A percentile compares a stretch with the other conserved stretches of the same genome.
Evolutionary conservation across 192 early-diverging fungal species (phyloP).

Genomic region (Coemansia sp.): DNA sequence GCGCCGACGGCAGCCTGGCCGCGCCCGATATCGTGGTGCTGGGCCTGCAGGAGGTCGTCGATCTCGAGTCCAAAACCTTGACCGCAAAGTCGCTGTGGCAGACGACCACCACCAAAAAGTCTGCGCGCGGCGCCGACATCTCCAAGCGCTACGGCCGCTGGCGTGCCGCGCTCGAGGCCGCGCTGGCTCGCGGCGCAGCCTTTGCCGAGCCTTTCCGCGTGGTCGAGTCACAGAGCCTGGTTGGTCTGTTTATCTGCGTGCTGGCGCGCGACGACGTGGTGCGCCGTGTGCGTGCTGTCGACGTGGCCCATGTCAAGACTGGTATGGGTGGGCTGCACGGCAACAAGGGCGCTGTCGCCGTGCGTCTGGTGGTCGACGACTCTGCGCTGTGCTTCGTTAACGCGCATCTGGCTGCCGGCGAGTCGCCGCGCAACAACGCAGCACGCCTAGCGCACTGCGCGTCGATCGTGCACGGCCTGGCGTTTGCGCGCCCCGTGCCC

Average conservation of each 20-base stretch:
- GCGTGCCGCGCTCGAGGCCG: constrained; percentile 71
- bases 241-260: constrained; percentile 88
- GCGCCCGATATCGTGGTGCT: constrained; percentile 80
- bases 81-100: constrained; percentile 62
- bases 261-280: constrained; percentile 69
- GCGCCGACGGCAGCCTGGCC: constrained; percentile 48
- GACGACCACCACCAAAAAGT: constrained; percentile 34
- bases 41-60: constrained; percentile 96
- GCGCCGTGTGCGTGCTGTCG: constrained; percentile 58
- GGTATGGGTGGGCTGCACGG: constrained; percentile 84
- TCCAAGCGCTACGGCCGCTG: constrained; percentile 77
- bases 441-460: constrained; percentile 74
- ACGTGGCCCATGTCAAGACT: constrained; percentile 82
- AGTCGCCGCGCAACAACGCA: constrained; percentile 65
- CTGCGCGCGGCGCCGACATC: constrained; percentile 28
- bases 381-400: constrained; percentile 86
- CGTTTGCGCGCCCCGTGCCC: constrained; percentile 21
- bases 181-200: constrained; percentile 55
- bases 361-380: constrained; percentile 79
- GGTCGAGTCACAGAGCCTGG: constrained; percentile 76
- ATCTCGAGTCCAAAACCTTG: constrained; percentile 77
- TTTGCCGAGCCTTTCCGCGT: constrained; percentile 59
- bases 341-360: constrained; percentile 91
- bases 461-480: constrained; percentile 53
- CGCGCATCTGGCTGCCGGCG: constrained; percentile 91